Base-by-base conservation (phyloP, 139 green algal genomes). In the Coccomyxa sp. region DNA sequence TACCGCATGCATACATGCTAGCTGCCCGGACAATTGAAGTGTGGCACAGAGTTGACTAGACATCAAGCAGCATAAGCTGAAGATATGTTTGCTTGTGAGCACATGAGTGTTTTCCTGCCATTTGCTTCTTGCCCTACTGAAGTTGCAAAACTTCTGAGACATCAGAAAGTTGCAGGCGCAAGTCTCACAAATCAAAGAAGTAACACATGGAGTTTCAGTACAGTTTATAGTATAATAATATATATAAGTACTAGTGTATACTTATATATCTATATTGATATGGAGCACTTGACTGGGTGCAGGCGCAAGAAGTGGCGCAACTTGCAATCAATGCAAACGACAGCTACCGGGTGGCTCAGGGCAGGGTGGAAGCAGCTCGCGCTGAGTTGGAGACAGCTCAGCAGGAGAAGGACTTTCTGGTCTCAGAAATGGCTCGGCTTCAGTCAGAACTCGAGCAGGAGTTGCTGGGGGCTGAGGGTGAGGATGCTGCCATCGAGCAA, bases 241-340 rank as follows among this genome's bases (percentile, higher is more conserved):
- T 82, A n/a, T 16, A 67, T 13, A 83, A 13, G 32, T 11, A 17
- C 23, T 25, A 27, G 67, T n/a, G 32, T 12, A 21, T 15, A 45
- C 67, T 30, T 66, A 9, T 13, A 7, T n/a, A 45, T 32, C 67
- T 28, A 16, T 59, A 13, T 58, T 13, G 23, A 13, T 30, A 10
- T 21, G 59, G 9, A 27, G 28, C 17, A 32, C 13, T 58, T 60
- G 28, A 7, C 28, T 27, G 15, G 28, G 16, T 80, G 82, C 82
- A 87, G 87, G 87, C 87, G 0, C 86, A 93, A 77, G 83, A 90
- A 76, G 84, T 92, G 60, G 91, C 87, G 11, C 85, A 95, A 88
- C 85, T 94, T 59, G 92, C 91, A 1, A 91, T 94, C 60, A 85
- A 91, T 13, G 90, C 85, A 13, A 58, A 76, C 25, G 82, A 89